phyloP scores from a whole-genome alignment of 1,139 yeast species.

The Wickerhamomyces sp. region DNA sequence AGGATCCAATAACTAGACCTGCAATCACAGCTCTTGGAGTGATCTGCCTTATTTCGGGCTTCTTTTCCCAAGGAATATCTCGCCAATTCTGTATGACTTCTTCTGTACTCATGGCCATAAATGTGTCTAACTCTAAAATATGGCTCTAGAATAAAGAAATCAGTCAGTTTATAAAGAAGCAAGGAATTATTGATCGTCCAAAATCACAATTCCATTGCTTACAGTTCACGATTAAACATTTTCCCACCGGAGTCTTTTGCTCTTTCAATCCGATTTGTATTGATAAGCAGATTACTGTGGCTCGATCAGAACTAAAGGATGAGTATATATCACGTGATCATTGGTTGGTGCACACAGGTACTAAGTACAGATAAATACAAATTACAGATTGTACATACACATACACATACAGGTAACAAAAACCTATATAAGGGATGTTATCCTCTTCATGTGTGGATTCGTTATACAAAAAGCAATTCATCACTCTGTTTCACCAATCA shows the following conservation, averaged over 20 bases:
- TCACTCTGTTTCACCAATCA: constrained; percentile 51
- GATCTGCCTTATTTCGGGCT: constrained; percentile 45
- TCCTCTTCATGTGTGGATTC: no score
- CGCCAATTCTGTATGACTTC: constrained; percentile 13
- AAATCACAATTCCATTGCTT: not conserved
- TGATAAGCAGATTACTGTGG: not conserved
- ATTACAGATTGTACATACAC: no score
- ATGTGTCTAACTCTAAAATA: not conserved
- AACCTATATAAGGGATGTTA: no score
- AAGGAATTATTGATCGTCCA: no score
- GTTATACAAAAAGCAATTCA: not conserved
- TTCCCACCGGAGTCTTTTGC: not conserved
- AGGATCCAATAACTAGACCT: constrained; percentile 74
- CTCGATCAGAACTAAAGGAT: not conserved
- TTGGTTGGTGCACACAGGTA: no score
- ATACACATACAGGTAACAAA: no score
- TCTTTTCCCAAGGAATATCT: constrained; percentile 27
- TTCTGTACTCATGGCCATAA: not conserved
- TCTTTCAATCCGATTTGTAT: not conserved
- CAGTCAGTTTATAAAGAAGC: not conserved
- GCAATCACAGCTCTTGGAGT: constrained; percentile 68
- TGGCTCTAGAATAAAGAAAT: not conserved
- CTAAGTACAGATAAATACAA: no score
- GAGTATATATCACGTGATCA: no score
- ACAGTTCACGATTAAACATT: not conserved